Percentiles rank a stretch among this genome's conserved stretches.
Evolutionary conservation across 2,329 filamentous ascomycete genomes (phyloP).

Genomic region (Scedosporium minutisporum): DNA sequence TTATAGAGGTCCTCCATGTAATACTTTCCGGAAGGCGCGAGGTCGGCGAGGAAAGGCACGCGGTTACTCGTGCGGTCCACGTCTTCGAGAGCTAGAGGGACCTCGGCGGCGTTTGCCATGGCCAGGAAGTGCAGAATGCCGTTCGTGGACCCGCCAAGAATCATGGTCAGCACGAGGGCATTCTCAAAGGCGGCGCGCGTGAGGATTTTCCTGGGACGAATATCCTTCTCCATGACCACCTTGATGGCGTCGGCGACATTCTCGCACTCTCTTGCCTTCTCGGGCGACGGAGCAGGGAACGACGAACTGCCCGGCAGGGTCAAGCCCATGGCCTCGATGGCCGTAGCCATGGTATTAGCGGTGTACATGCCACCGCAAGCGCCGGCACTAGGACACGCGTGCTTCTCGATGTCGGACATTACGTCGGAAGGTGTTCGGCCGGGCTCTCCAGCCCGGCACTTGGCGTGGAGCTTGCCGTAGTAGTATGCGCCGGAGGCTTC

Average conservation of each 20-base stretch:
- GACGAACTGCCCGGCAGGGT: constrained; percentile 76
- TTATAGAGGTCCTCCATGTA: constrained; percentile 83
- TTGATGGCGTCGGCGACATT: constrained; percentile 71
- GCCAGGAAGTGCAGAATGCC: constrained; percentile 81
- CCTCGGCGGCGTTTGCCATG: constrained; percentile 78
- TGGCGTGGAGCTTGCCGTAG: constrained; percentile 68
- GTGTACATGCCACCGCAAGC: constrained; percentile 87
- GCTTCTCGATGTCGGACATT: constrained; percentile 69
- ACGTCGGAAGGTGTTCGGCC: constrained; percentile 67
- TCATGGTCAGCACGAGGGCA: constrained; percentile 82
- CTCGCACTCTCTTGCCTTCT: constrained; percentile 80
- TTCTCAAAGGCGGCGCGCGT: constrained; percentile 79
- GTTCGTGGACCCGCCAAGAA: constrained; percentile 83
- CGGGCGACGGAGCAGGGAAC: constrained; percentile 68
- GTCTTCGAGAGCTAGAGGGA: constrained; percentile 70
- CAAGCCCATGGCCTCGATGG: constrained; percentile 81
- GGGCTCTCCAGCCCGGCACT: constrained; percentile 48
- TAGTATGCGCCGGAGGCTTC: constrained; percentile 76
- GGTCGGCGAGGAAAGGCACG: constrained; percentile 76
- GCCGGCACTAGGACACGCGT: constrained; percentile 58
- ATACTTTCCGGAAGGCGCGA: constrained; percentile 75
- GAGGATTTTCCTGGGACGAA: constrained; percentile 69
- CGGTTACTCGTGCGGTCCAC: constrained; percentile 72
- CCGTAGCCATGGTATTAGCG: constrained; percentile 87
- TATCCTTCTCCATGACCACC: constrained; percentile 71